phyloP scores from a whole-genome alignment of 2,329 filamentous ascomycete genomes.

The Cytospora schulzeri region DNA sequence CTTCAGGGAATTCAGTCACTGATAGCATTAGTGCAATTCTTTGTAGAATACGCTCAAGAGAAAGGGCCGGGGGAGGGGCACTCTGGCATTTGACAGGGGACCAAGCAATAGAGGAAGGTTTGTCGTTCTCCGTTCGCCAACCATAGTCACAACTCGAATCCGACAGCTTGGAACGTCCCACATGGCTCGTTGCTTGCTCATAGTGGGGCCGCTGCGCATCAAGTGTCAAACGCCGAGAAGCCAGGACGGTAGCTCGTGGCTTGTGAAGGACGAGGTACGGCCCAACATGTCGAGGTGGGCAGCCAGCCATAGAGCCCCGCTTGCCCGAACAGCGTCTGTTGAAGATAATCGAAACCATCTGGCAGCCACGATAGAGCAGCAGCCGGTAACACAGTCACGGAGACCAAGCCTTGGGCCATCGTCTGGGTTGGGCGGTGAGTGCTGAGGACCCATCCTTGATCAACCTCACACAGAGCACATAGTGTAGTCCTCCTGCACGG shows the following conservation, averaged over 20 bases:
- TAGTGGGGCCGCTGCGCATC: conserved; percentile 8
- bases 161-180: conserved; percentile 25
- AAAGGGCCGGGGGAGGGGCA: not conserved
- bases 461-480: conserved; percentile 12
- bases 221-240: conserved; percentile 14
- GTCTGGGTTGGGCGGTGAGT: not conserved
- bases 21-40: not conserved
- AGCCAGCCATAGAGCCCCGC: not conserved
- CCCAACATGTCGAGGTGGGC: conserved; percentile 3
- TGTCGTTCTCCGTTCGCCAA: conserved; percentile 9
- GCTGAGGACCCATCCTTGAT: not conserved
- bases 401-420: conserved; percentile 15
- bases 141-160: conserved; percentile 18
- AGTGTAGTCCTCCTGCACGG: conserved; percentile 7
- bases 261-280: conserved; percentile 3
- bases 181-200: conserved; percentile 8
- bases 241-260: not conserved
- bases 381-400: conserved; percentile 18
- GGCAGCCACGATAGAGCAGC: not conserved
- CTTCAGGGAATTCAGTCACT: not conserved
- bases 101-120: not conserved
- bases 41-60: not conserved
- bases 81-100: not conserved
- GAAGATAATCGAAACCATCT: not conserved
- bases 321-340: not conserved